Base-by-base conservation (phyloP, 1,284 basidiomycete species). In the Heterobasidion irregulare region DNA sequence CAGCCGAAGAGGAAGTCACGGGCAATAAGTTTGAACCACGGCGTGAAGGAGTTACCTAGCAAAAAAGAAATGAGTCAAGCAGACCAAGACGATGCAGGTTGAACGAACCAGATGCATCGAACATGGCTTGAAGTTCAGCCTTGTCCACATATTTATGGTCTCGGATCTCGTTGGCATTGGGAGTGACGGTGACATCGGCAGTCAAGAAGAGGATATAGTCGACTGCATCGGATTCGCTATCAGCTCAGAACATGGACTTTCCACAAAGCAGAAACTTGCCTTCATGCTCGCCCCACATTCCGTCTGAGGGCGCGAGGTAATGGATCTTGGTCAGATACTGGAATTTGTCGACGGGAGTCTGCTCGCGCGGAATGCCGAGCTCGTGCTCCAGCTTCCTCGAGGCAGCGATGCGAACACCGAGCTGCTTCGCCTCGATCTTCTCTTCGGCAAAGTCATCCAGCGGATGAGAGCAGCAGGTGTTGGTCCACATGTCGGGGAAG, bases 401-500 rank as follows among this genome's bases (percentile, higher is more conserved):
- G 4, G 95, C 96, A 32, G 97, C 97, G 19, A 86, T 74, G 54
- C 87, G 82, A 16, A 97, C 95, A 65, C 94, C 94, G 41, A 85
- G 82, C 70, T 97, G 92, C 41, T 86, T 79, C 65, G 78, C 69
- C 73, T 93, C 90, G 8, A 87, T 73, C 68, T 89, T 89, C 72
- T 92, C 86, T 62, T 83, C 77, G 59, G 86, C 85, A 61, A 95
- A 90, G 73, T 99, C 97, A 61, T 91, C 86, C 54, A 99, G 77
- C 15, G 97, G 97, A 67, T 99, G 97, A 35, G 93, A 97, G 75
- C 97, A 99, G 71, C 97, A 99, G 5, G 97, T 99, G 73, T 99
- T 99, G 44, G 97, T 99, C 97, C 97, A 99, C 93, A 98, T 95
- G 68, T 92, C 84, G 1, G 97, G 97, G 76, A 99, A 99, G 1